phyloP scores from a whole-genome alignment of 306 rosid species.

The Cicer judaicum region DNA sequence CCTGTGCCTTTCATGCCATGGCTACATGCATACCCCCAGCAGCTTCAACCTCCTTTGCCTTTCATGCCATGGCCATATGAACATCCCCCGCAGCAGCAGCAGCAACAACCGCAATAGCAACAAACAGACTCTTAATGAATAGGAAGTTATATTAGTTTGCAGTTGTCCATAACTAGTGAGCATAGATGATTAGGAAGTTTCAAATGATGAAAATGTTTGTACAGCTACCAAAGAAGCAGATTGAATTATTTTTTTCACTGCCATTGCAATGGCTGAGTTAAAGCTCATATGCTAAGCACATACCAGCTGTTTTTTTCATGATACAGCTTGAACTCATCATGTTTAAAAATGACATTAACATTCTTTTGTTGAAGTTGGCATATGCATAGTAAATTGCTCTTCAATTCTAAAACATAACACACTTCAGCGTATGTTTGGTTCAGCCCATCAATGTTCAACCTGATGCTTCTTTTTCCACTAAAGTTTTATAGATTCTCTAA shows the following conservation, averaged over 20 bases:
- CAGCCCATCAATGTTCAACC: no score
- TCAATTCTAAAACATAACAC: no score
- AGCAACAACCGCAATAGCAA: constrained; percentile 55
- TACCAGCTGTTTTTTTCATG: no score
- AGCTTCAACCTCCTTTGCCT: constrained; percentile 67
- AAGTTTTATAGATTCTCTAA: no score
- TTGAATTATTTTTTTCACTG: not conserved
- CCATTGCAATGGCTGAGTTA: no score
- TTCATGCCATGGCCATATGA: constrained; percentile 79
- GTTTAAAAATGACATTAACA: not conserved
- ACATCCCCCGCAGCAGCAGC: constrained; percentile 64
- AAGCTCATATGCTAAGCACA: no score
- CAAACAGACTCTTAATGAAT: constrained; percentile 58
- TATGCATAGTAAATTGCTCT: not conserved
- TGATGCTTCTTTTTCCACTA: no score
- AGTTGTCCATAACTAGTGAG: constrained; percentile 20
- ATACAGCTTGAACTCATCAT: not conserved
- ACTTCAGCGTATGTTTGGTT: no score
- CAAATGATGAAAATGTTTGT: constrained; percentile 33
- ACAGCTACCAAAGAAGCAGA: constrained; percentile 20
- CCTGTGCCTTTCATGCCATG: constrained; percentile 77
- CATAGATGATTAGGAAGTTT: constrained; percentile 29
- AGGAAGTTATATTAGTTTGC: constrained; percentile 39
- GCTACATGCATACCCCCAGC: constrained; percentile 69
- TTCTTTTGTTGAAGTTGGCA: not conserved